Evolutionary conservation across 768 basidiomycete genomes (phyloP).

Genomic region (Chalciporus pseudorubinellus): DNA sequence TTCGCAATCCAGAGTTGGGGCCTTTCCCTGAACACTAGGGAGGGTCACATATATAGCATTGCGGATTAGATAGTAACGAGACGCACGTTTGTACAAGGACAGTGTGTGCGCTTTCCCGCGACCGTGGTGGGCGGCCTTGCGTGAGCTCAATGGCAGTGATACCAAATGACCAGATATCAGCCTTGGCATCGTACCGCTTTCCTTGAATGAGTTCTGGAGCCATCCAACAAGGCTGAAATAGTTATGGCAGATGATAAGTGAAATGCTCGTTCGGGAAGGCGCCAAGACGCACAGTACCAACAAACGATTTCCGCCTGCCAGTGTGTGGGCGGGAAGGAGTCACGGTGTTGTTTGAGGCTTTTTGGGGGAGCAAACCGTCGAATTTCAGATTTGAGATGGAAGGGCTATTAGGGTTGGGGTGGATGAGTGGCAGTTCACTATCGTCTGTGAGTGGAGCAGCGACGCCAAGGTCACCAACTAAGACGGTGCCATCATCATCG

Average conservation of each 20-base stretch:
- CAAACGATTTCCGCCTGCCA: conserved; percentile 87
- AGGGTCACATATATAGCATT: background rate
- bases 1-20: conserved; percentile 75
- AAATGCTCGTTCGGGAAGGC: background rate
- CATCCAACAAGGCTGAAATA: conserved; percentile 86
- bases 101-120: conserved; percentile 66
- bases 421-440: conserved; percentile 37
- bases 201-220: conserved; percentile 91
- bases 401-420: conserved; percentile 5
- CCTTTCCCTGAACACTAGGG: conserved; percentile 65
- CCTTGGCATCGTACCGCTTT: conserved; percentile 76
- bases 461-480: conserved; percentile 91
- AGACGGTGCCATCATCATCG: conserved; percentile 86
- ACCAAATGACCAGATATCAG: conserved; percentile 96
- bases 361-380: conserved; percentile 25
- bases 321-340: conserved; percentile 42
- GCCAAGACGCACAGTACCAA: conserved; percentile 68
- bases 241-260: conserved; percentile 1
- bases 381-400: conserved; percentile 36
- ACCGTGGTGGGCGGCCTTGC: conserved; percentile 84
- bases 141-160: conserved; percentile 92
- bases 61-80: background rate
- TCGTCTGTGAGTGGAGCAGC: conserved; percentile 82
- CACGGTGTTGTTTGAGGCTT: background rate
- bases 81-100: conserved; percentile 74